Percentiles rank a stretch among this genome's conserved stretches.
Conservation (phyloP, 352 stramenopile genomes). For the Phytophthora colocasiae region DNA sequence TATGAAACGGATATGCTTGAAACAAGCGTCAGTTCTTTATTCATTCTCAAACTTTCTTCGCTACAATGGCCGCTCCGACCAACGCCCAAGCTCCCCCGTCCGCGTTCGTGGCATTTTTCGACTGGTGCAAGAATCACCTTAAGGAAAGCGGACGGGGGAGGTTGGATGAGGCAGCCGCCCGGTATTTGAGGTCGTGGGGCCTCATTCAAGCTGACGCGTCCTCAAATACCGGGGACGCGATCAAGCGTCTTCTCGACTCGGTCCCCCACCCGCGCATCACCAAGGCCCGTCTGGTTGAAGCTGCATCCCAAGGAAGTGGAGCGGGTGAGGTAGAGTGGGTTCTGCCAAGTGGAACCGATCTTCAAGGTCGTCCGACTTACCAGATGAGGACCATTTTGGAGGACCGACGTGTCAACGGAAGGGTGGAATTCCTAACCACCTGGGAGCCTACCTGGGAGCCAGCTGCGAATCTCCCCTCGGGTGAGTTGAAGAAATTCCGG, state of each 20-base stretch:
- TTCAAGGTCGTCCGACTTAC: not conserved
- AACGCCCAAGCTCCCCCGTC: not conserved
- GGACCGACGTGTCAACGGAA: not conserved
- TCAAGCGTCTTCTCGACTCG: too few relatives aligned
- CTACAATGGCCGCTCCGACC: too few relatives aligned
- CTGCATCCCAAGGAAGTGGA: not conserved
- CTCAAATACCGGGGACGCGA: too few relatives aligned
- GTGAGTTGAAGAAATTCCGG: too few relatives aligned
- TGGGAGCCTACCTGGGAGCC: too few relatives aligned
- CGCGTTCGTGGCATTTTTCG: conserved; percentile 6
- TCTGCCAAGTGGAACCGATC: not conserved
- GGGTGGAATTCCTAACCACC: not conserved
- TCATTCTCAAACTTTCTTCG: too few relatives aligned
- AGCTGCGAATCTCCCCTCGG: too few relatives aligned
- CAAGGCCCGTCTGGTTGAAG: conserved; percentile 2
- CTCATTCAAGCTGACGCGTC: too few relatives aligned
- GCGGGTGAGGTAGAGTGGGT: conserved; percentile 4
- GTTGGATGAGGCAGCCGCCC: not conserved
- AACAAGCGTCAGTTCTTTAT: too few relatives aligned
- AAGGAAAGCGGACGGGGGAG: not conserved
- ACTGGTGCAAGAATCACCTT: conserved; percentile 11
- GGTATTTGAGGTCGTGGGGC: too few relatives aligned
- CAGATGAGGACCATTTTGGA: conserved; percentile 6
- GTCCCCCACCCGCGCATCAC: too few relatives aligned
- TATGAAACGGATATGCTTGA: too few relatives aligned